Evolutionary conservation across 1,284 basidiomycete species (phyloP).

Genomic region (Marasmius tenuissimus): DNA sequence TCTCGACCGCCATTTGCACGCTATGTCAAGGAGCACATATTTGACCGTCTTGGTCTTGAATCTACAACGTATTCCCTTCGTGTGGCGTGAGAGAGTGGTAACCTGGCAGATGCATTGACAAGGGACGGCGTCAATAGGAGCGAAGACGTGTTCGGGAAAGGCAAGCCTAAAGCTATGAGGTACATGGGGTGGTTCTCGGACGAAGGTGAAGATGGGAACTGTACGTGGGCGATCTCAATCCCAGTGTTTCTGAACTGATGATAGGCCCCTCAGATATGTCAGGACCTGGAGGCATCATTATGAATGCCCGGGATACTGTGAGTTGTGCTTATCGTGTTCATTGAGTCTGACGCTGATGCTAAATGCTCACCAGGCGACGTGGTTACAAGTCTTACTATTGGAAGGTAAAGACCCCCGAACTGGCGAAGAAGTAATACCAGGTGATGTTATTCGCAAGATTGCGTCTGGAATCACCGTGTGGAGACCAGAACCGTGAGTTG

Average conservation of each 20-base stretch:
- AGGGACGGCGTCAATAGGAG: constrained; percentile 11
- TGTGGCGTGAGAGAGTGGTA: constrained; percentile 18
- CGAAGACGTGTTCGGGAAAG: constrained; percentile 11
- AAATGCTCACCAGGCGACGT: constrained; percentile 12
- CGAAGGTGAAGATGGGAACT: constrained; percentile 15
- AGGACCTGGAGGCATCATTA: constrained; percentile 19
- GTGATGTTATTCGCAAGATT: constrained; percentile 13
- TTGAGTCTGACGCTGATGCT: background rate
- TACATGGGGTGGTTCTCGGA: constrained; percentile 3
- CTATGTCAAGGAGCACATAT: constrained; percentile 19
- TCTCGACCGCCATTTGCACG: constrained; percentile 8
- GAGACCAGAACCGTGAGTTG: constrained; percentile 8
- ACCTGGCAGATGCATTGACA: constrained; percentile 23
- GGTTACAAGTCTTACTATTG: constrained; percentile 20
- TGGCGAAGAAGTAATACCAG: constrained; percentile 18
- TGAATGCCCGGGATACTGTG: constrained; percentile 15
- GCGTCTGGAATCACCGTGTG: constrained; percentile 16
- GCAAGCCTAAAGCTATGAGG: constrained; percentile 3
- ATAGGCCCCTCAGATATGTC: constrained; percentile 1
- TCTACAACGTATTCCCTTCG: constrained; percentile 26
- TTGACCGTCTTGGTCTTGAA: constrained; percentile 19
- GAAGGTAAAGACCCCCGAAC: constrained; percentile 16
- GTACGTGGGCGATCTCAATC: constrained; percentile 1
- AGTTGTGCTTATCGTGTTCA: background rate
- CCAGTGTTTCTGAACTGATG: background rate